A percentile compares a stretch with the other conserved stretches of the same genome.
phyloP scores from a whole-genome alignment of 176 grass and related monocot species.

The Cymbopogon citratus region DNA sequence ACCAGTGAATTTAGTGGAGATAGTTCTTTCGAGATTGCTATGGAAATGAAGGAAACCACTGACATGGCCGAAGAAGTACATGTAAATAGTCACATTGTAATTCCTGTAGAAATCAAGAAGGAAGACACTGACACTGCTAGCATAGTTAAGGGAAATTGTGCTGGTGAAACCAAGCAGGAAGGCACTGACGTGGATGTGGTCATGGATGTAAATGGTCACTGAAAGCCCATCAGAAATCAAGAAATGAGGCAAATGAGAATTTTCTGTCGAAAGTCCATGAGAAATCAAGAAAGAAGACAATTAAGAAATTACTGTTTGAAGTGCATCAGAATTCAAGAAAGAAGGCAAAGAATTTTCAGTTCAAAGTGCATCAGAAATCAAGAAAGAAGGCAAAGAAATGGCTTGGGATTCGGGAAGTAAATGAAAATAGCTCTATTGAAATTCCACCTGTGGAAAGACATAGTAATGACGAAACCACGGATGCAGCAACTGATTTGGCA shows the following conservation, averaged over 20 bases:
- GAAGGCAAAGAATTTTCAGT: neutral
- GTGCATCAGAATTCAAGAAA: neutral
- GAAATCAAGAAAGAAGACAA: conserved; percentile 1
- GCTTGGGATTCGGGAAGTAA: neutral
- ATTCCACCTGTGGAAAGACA: neutral
- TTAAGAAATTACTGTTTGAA: neutral
- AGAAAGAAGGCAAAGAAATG: neutral
- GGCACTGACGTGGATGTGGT: neutral
- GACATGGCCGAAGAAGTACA: neutral
- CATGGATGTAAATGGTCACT: too few relatives aligned
- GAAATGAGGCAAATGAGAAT: conserved; percentile 22
- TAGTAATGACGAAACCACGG: neutral
- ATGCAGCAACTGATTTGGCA: neutral
- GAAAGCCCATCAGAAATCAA: too few relatives aligned
- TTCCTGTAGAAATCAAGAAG: neutral
- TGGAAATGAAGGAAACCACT: neutral
- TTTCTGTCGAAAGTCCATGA: neutral
- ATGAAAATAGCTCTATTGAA: neutral
- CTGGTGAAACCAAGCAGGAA: neutral
- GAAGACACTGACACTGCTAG: neutral
- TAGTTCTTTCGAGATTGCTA: neutral
- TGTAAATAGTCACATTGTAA: neutral
- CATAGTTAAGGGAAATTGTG: neutral
- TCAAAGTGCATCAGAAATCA: neutral
- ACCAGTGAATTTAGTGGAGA: neutral